These are phyloP conservation scores for Nidularia sp. DNA, from an alignment of 768 basidiomycete species.

Conservation along the genomic window DNA sequence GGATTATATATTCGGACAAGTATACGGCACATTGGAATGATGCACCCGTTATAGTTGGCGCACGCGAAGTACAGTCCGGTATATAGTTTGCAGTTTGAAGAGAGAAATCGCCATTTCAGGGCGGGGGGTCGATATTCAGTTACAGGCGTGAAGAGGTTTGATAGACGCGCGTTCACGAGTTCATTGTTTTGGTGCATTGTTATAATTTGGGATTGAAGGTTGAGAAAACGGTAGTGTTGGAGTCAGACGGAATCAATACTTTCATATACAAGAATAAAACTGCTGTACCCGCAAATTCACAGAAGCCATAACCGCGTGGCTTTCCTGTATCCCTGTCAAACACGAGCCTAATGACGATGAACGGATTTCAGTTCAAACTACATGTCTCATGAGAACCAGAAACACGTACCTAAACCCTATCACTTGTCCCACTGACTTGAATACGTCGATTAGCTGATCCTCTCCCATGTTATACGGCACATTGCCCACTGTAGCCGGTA, in stretches of 20 bases:
- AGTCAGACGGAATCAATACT: constrained; percentile 31
- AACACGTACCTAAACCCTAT: constrained; percentile 73
- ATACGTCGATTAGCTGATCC: constrained; percentile 84
- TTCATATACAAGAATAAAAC: constrained; percentile 20
- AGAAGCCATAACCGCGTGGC: constrained; percentile 90
- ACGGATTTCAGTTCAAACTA: no score
- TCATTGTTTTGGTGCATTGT: background rate
- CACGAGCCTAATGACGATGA: constrained; percentile 52
- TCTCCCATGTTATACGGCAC: constrained; percentile 90
- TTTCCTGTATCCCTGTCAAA: constrained; percentile 94
- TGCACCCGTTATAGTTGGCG: background rate
- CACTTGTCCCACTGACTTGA: constrained; percentile 85
- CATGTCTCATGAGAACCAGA: no score
- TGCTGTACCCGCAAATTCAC: constrained; percentile 84
- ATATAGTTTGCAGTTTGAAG: background rate
- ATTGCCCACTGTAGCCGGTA: constrained; percentile 61
- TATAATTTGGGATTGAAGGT: constrained; percentile 5
- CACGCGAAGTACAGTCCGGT: background rate
- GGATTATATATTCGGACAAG: background rate
- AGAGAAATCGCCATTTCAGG: background rate
- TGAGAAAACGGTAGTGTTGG: constrained; percentile 15
- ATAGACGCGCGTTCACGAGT: no score
- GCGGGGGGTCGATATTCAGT: background rate
- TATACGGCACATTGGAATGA: background rate
- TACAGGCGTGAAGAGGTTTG: no score